Evolutionary conservation across 2,329 filamentous ascomycete species (phyloP).

Genomic region (Arachnomyces sp.): DNA sequence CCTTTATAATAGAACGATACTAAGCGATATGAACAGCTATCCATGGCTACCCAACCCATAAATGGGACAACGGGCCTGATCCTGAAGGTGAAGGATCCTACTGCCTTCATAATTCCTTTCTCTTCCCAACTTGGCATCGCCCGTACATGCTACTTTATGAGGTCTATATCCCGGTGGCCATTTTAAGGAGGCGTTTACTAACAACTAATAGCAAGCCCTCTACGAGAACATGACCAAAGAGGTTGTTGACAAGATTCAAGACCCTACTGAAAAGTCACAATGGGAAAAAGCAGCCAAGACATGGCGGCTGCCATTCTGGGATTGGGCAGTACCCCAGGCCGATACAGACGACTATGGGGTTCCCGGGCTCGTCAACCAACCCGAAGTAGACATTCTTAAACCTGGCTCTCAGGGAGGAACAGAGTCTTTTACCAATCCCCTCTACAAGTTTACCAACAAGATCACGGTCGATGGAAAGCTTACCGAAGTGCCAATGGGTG

Average conservation of each 20-base stretch:
- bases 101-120: constrained; percentile 65
- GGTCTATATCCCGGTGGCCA: constrained; percentile 26
- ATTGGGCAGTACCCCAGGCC: constrained; percentile 44
- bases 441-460: constrained; percentile 42
- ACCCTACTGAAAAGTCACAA: constrained; percentile 36
- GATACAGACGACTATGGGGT: constrained; percentile 9
- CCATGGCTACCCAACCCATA: constrained; percentile 66
- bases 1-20: not conserved
- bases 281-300: constrained; percentile 38
- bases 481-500: constrained; percentile 11
- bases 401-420: constrained; percentile 30
- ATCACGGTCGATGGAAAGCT: too few relatives aligned
- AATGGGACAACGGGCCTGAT: constrained; percentile 48
- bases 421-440: constrained; percentile 35
- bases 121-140: constrained; percentile 79
- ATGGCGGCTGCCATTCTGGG: constrained; percentile 46
- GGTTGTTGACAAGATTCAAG: constrained; percentile 33
- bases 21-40: constrained; percentile 48
- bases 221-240: constrained; percentile 27
- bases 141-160: constrained; percentile 63
- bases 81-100: constrained; percentile 51
- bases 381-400: constrained; percentile 27
- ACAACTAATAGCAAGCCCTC: constrained; percentile 28
- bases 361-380: constrained; percentile 22
- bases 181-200: not conserved